Evolutionary conservation across 176 grass and related monocot species (phyloP).

Genomic region (Aechmea fasciata): DNA sequence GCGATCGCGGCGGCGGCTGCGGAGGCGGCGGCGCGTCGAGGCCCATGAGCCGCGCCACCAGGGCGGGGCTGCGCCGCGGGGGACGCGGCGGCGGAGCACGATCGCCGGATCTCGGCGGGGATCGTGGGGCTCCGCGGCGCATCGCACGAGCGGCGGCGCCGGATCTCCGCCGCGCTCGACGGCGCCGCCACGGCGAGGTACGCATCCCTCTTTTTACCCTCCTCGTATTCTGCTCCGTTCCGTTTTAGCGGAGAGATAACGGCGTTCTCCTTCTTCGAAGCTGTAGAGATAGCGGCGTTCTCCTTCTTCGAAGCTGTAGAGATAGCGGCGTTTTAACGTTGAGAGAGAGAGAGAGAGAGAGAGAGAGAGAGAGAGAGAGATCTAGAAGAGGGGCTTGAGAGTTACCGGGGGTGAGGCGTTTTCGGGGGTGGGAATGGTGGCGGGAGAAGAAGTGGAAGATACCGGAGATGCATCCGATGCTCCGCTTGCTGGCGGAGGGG

Average conservation of each 20-base stretch:
- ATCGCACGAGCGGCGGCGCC: constrained; percentile 39
- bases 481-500: constrained; percentile 14
- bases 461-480: constrained; percentile 79
- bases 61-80: constrained; percentile 43
- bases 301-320: constrained; percentile 31
- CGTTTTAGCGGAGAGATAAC: neutral
- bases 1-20: neutral
- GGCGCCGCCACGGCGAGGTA: neutral
- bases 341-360: neutral
- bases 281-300: neutral
- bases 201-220: neutral
- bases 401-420: constrained; percentile 53
- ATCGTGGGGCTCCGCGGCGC: constrained; percentile 68
- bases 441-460: constrained; percentile 71
- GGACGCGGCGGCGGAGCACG: constrained; percentile 13
- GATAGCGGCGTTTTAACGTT: neutral
- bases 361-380: constrained; percentile 1
- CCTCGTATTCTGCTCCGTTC: neutral
- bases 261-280: constrained; percentile 27
- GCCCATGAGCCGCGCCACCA: constrained; percentile 94
- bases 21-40: constrained; percentile 39
- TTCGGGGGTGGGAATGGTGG: constrained; percentile 55
- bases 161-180: constrained; percentile 8
- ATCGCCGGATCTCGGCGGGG: constrained; percentile 48
- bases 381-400: too few species aligned